Percentiles rank a stretch among this genome's conserved stretches.
These are phyloP conservation scores for Boletus smithii DNA, from an alignment of 1,284 basidiomycete species.

Conservation along the genomic window DNA sequence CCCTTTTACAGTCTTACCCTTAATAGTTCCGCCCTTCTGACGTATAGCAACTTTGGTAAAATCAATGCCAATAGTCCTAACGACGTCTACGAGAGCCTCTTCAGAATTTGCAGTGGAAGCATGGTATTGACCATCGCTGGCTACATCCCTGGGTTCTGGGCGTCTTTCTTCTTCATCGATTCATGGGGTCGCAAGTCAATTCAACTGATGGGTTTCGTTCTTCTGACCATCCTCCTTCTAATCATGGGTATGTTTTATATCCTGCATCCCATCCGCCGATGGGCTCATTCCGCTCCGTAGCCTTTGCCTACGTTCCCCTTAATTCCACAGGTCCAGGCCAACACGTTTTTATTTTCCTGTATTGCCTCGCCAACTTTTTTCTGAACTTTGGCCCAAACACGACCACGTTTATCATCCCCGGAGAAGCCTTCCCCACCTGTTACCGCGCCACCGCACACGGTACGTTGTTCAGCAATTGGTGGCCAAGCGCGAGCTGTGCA, in stretches of 20 bases:
- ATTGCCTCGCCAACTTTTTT: slow-evolving; percentile 58
- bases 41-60: slow-evolving; percentile 32
- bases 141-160: slow-evolving; percentile 52
- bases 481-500: slow-evolving; percentile 41
- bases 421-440: slow-evolving; percentile 72
- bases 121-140: slow-evolving; percentile 51
- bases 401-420: slow-evolving; percentile 70
- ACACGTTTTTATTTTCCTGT: slow-evolving; percentile 58
- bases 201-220: slow-evolving; percentile 57
- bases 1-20: slow-evolving; percentile 60
- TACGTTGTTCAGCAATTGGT: slow-evolving; percentile 66
- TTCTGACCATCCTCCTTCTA: slow-evolving; percentile 52
- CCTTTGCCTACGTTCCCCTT: slow-evolving; percentile 57
- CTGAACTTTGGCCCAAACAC: slow-evolving; percentile 68
- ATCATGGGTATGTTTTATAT: slow-evolving; percentile 41
- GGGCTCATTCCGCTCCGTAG: slow-evolving; percentile 28
- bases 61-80: slow-evolving; percentile 15
- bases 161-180: slow-evolving; percentile 49
- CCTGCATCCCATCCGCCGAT: background rate
- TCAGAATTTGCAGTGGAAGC: slow-evolving; percentile 35
- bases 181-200: slow-evolving; percentile 50
- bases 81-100: slow-evolving; percentile 31
- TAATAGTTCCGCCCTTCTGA: slow-evolving; percentile 49
- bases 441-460: slow-evolving; percentile 72
- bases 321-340: slow-evolving; percentile 38